These are phyloP conservation scores for Penicillium sp. DNA, from an alignment of 2,329 filamentous ascomycete genomes.

Conservation along the genomic window DNA sequence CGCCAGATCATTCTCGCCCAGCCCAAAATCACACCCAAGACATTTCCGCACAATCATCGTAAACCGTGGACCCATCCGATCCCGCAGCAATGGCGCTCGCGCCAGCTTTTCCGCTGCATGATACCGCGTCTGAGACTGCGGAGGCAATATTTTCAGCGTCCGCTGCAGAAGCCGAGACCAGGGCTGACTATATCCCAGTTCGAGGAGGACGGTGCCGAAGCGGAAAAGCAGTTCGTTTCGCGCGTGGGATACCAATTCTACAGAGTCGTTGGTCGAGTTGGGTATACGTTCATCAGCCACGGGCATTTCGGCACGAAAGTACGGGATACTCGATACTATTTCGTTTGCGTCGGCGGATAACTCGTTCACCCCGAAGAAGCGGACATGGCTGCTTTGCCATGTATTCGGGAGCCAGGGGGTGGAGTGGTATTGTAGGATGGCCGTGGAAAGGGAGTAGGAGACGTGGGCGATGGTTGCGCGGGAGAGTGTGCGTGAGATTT, in stretches of 20 bases:
- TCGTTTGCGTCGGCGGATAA: background rate
- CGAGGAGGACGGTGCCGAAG: constrained; percentile 1
- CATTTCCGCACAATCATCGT: constrained; percentile 1
- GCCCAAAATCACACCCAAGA: constrained; percentile 1
- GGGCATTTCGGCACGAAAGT: background rate
- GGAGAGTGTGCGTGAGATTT: background rate
- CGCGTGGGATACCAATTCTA: background rate
- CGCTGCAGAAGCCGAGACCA: background rate
- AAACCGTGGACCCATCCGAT: constrained; percentile 1
- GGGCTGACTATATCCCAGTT: background rate
- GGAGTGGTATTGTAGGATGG: constrained; percentile 1
- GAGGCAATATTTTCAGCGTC: background rate
- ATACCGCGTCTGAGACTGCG: background rate
- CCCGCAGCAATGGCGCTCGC: background rate
- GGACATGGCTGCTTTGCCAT: background rate
- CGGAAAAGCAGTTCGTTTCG: background rate
- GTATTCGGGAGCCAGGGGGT: background rate
- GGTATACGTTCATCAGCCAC: background rate
- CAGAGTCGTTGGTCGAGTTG: too few relatives aligned
- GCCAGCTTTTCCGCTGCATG: constrained; percentile 1
- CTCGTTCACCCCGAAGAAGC: background rate
- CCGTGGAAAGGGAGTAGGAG: background rate
- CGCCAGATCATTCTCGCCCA: constrained; percentile 1
- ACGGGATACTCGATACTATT: background rate
- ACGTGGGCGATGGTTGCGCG: background rate